Evolutionary conservation across 2,329 filamentous ascomycete genomes (phyloP).

Genomic region (Colletotrichum siamense): DNA sequence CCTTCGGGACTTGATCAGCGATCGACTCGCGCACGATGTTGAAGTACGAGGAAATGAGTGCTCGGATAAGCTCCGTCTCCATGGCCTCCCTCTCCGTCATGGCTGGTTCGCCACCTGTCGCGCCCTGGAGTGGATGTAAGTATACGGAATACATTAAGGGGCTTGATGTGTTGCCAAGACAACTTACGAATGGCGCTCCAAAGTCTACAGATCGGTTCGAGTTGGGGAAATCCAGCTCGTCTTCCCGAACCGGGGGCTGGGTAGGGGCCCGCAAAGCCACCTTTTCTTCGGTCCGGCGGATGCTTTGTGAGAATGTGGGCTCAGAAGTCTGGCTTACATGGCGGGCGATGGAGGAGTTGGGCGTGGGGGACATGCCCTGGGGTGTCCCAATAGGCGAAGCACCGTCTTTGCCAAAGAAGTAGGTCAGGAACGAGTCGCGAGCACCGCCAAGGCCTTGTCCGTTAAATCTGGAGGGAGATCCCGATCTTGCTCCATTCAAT

Average conservation of each 20-base stretch:
- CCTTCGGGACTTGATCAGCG: constrained; percentile 97
- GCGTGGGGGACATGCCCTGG: constrained; percentile 43
- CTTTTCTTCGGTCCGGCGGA: constrained; percentile 72
- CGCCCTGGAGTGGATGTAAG: constrained; percentile 45
- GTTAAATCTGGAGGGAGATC: constrained; percentile 68
- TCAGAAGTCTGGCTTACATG: constrained; percentile 83
- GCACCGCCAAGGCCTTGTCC: constrained; percentile 66
- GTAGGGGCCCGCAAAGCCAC: constrained; percentile 57
- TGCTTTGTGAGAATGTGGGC: constrained; percentile 82
- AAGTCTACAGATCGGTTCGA: constrained; percentile 40
- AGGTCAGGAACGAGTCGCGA: constrained; percentile 93
- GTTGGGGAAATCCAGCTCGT: constrained; percentile 47
- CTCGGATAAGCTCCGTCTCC: constrained; percentile 96
- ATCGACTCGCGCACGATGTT: constrained; percentile 99
- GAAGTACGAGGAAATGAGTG: constrained; percentile 97
- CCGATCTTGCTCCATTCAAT: constrained; percentile 69
- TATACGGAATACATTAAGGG: background rate
- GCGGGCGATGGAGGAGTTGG: constrained; percentile 51
- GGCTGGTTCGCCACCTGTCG: constrained; percentile 74
- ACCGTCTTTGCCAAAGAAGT: constrained; percentile 98
- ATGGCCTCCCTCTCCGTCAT: constrained; percentile 95
- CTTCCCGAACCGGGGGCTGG: constrained; percentile 38
- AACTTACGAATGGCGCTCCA: constrained; percentile 66
- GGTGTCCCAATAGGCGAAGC: constrained; percentile 45
- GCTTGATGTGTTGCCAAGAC: background rate